Conservation (phyloP, 768 basidiomycete species). For the Lenzites betulinus region DNA sequence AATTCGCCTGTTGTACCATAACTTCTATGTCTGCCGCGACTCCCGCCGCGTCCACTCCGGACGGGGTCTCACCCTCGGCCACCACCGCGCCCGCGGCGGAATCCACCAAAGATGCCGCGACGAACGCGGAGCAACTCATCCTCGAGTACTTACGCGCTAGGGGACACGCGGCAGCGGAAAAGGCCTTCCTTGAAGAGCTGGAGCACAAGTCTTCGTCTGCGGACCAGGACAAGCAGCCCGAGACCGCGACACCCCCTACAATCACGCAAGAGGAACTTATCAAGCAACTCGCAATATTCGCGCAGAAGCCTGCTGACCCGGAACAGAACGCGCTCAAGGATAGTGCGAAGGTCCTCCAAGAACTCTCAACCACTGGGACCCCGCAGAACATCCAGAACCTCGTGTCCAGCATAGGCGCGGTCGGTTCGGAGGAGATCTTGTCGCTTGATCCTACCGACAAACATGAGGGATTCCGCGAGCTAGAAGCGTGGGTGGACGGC, state of each 20-base stretch:
- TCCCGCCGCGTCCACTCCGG: slow-evolving; percentile 55
- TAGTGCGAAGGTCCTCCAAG: slow-evolving; percentile 62
- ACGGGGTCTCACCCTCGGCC: slow-evolving; percentile 38
- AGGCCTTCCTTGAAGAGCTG: slow-evolving; percentile 43
- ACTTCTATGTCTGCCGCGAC: slow-evolving; percentile 49
- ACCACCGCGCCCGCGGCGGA: slow-evolving; percentile 42
- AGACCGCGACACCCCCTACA: slow-evolving; percentile 18
- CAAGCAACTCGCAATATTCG: slow-evolving; percentile 64
- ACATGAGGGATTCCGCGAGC: slow-evolving; percentile 81
- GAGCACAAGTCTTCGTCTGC: slow-evolving; percentile 31
- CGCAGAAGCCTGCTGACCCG: slow-evolving; percentile 65
- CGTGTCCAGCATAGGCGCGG: slow-evolving; percentile 73
- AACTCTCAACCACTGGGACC: slow-evolving; percentile 68
- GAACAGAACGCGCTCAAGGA: slow-evolving; percentile 76
- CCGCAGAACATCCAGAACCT: slow-evolving; percentile 73
- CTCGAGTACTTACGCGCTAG: slow-evolving; percentile 51
- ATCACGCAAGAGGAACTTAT: slow-evolving; percentile 53
- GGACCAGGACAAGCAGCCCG: slow-evolving; percentile 38
- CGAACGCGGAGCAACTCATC: slow-evolving; percentile 42
- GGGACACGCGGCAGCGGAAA: slow-evolving; percentile 48
- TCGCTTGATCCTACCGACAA: slow-evolving; percentile 83
- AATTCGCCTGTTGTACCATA: slow-evolving; percentile 13
- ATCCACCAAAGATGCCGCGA: slow-evolving; percentile 44
- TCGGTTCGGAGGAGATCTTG: slow-evolving; percentile 81
- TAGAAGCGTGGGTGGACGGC: slow-evolving; percentile 88